A percentile compares a stretch with the other conserved stretches of the same genome.
Conservation (phyloP, 768 basidiomycete species). For the Holtermanniella nyarrowii region DNA sequence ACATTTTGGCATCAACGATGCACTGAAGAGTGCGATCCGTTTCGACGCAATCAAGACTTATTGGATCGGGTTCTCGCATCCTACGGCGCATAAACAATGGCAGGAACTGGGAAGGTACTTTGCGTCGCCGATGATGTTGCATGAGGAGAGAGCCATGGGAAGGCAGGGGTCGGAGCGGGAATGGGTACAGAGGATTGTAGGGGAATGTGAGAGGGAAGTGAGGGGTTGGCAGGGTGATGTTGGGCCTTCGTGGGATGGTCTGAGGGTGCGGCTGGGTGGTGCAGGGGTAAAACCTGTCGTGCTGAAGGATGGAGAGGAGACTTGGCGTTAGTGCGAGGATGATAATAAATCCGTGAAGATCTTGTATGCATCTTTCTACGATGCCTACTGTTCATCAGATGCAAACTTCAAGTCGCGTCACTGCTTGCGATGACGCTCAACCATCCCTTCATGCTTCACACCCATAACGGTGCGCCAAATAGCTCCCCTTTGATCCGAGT, state of each 20-base stretch:
- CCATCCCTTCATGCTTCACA: no score
- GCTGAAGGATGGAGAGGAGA: constrained; percentile 6
- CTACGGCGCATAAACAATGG: constrained; percentile 69
- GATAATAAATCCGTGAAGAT: no score
- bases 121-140: no score
- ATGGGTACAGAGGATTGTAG: constrained; percentile 45
- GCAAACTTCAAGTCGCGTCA: no score
- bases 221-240: constrained; percentile 47
- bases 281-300: constrained; percentile 4
- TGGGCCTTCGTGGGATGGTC: constrained; percentile 65
- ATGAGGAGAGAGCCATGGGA: constrained; percentile 28
- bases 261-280: constrained; percentile 49
- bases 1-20: constrained; percentile 63
- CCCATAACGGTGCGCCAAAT: no score
- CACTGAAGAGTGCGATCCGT: constrained; percentile 51
- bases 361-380: no score
- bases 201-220: constrained; percentile 47
- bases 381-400: no score
- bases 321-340: no score
- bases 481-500: no score
- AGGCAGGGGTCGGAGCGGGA: constrained; percentile 34
- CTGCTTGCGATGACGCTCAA: no score
- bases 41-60: constrained; percentile 58
- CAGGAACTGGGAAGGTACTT: constrained; percentile 53
- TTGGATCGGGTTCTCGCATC: constrained; percentile 64